Evolutionary conservation across 1,139 yeast species (phyloP), one percentile per base, ranked within the genome.

Genomic region (Geotrichum cucujoidarum): DNA sequence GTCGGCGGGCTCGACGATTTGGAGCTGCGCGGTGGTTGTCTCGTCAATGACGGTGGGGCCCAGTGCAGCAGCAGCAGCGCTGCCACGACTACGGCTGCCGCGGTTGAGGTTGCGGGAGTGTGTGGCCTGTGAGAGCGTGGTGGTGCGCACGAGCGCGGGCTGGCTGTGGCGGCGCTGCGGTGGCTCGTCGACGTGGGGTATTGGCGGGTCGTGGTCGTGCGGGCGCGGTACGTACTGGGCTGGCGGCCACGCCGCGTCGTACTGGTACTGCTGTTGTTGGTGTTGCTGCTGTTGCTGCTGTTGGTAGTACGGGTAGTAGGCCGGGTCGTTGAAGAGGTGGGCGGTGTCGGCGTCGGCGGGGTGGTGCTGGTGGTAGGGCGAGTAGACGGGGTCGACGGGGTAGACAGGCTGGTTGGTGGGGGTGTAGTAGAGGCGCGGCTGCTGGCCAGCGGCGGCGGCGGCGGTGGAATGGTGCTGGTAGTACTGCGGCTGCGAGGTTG

Each of bases 1-100:
- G 39, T 59, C 62, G 33, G 70, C 57, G 44, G 68, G 60, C 8
- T 71, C 71, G 10, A 59, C 55, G 16, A 70, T 60, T 17, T 62
- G 62, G 11, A 65, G 54, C 22, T 57, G 57, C 14, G 67, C 67
- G 25, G 62, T 55, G 25, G 52, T 41, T 8, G 54, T 30, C 16
- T 39, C 42, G n/a, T 29, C 17, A n/a, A 20, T 20, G 7, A 29
- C 34, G 45, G 55, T 41, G n/a, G n/a, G n/a, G n/a, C n/a, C n/a
- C n/a, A n/a, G n/a, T n/a, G n/a, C n/a, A n/a, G n/a, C n/a, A n/a
- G n/a, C n/a, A n/a, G n/a, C n/a, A n/a, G n/a, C n/a, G n/a, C n/a
- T n/a, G n/a, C n/a, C n/a, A n/a, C n/a, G n/a, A n/a, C n/a, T n/a
- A 49, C 50, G 37, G 48, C 53, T 39, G 29, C 62, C 59, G 17